A percentile compares a stretch with the other conserved stretches of the same genome.
phyloP scores from a whole-genome alignment of 768 basidiomycete species.

The Hygrophorus russula region DNA sequence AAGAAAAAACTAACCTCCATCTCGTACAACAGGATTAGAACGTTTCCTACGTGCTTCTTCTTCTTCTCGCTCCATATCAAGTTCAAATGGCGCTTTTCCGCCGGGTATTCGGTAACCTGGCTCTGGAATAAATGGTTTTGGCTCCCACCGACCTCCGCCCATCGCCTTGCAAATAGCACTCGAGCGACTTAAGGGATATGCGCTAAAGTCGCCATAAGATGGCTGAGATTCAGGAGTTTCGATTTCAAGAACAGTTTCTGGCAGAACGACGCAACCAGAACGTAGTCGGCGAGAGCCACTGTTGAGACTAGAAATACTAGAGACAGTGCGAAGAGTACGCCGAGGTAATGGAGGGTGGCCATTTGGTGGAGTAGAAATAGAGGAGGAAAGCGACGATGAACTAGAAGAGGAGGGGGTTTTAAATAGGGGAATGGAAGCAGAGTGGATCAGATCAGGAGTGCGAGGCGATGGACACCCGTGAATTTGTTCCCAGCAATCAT shows the following conservation, averaged over 20 bases:
- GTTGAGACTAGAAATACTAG: conserved; percentile 15
- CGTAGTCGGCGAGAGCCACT: conserved; percentile 18
- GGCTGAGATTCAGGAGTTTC: conserved; percentile 20
- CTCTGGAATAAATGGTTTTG: conserved; percentile 38
- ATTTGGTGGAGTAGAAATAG: conserved; percentile 16
- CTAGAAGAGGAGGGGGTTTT: conserved; percentile 22
- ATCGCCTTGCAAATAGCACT: conserved; percentile 65
- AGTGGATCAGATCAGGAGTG: conserved; percentile 24
- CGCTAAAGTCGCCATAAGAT: conserved; percentile 59
- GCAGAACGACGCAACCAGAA: neutral
- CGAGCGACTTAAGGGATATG: conserved; percentile 61
- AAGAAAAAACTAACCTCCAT: conserved; percentile 26
- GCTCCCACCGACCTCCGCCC: conserved; percentile 75
- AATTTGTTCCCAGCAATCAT: conserved; percentile 68
- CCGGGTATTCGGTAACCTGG: conserved; percentile 50
- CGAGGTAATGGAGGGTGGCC: conserved; percentile 17
- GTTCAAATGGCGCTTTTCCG: conserved; percentile 54
- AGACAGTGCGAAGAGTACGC: conserved; percentile 17
- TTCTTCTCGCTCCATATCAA: conserved; percentile 62
- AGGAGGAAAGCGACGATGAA: conserved; percentile 15
- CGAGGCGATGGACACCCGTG: conserved; percentile 41
- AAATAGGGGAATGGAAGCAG: conserved; percentile 29
- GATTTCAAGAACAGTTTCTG: neutral
- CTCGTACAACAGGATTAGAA: conserved; percentile 53
- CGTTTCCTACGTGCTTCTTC: conserved; percentile 34